A percentile compares a stretch with the other conserved stretches of the same genome.
phyloP scores from a whole-genome alignment of 2,329 filamentous ascomycete species.

The Colletotrichum plurivorum region DNA sequence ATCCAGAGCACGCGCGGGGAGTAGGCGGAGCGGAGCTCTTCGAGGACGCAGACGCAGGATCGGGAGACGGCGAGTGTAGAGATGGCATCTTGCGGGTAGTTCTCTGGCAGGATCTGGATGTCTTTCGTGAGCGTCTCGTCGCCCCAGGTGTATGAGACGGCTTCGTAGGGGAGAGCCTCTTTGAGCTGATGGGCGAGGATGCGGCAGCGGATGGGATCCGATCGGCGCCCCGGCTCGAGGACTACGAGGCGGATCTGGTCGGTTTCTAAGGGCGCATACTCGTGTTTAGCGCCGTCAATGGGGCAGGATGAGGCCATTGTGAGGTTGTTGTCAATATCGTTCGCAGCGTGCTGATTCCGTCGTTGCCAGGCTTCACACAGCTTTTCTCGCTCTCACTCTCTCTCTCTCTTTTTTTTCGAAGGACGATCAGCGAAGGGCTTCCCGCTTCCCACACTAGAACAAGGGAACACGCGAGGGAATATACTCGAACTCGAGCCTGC shows the following conservation, averaged over 20 bases:
- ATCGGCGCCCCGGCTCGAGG: background rate
- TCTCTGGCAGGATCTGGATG: background rate
- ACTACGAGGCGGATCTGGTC: background rate
- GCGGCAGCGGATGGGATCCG: slow-evolving; percentile 7
- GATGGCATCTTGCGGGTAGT: background rate
- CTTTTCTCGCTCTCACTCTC: background rate
- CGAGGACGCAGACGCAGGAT: background rate
- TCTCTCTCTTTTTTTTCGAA: background rate
- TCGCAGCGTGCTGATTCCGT: background rate
- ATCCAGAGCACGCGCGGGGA: slow-evolving; percentile 42
- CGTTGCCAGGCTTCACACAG: background rate
- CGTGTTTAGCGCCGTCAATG: background rate
- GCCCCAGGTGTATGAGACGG: slow-evolving; percentile 9
- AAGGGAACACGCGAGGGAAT: background rate
- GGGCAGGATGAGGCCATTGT: too few relatives aligned
- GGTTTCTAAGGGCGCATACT: background rate
- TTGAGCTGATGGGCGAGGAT: background rate
- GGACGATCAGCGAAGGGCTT: background rate
- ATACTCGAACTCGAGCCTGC: background rate
- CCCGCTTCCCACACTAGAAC: background rate
- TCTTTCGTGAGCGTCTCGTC: background rate
- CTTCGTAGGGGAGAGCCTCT: slow-evolving; percentile 9
- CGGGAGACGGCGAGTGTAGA: background rate
- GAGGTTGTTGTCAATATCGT: too few relatives aligned
- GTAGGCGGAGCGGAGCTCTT: background rate